Base-by-base conservation (phyloP, 2,329 filamentous ascomycete genomes). In the Helotiales sp. region DNA sequence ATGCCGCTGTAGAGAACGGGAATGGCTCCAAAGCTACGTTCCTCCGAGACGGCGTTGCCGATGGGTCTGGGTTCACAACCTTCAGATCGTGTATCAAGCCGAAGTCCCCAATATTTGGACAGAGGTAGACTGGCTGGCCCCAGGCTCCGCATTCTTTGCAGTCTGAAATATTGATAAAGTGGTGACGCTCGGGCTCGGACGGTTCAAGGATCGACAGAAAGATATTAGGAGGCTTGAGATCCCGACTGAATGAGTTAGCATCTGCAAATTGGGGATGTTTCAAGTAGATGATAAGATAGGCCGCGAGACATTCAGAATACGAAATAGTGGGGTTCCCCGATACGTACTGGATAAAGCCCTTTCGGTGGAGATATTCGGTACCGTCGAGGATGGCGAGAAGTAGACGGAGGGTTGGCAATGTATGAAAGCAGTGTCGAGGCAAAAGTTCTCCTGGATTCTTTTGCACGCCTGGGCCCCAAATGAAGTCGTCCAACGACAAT, bases 191-290 rank as follows among this genome's bases (percentile, higher is more conserved):
- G 59, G 78, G 52, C 74, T 74, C 72, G 70, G 26, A 69, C 1
- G 77, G 74, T 3, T 73, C 77, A 20, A 80, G 77, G n/a, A 82
- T 75, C 2, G 85, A 85, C 0, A 91, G 79, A 76, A 91, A 90
- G 30, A 91, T 86, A 70, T 91, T 91, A 2, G 85, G 86, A 0
- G 89, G 89, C 72, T 91, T 91, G 24, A 91, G 80, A 73, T 91
- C 89, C 10, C 89, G 85, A 72, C n/a, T n/a, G n/a, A n/a, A n/a
- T n/a, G n/a, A n/a, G n/a, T n/a, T n/a, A n/a, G n/a, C n/a, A n/a
- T n/a, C n/a, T n/a, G n/a, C n/a, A n/a, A n/a, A n/a, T n/a, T n/a
- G n/a, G n/a, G n/a, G n/a, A n/a, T n/a, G n/a, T n/a, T n/a, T n/a
- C n/a, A n/a, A n/a, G n/a, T n/a, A n/a, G n/a, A n/a, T n/a, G n/a